Conservation (phyloP, 2,329 filamentous ascomycete genomes). For the Trichoderma sp. region DNA sequence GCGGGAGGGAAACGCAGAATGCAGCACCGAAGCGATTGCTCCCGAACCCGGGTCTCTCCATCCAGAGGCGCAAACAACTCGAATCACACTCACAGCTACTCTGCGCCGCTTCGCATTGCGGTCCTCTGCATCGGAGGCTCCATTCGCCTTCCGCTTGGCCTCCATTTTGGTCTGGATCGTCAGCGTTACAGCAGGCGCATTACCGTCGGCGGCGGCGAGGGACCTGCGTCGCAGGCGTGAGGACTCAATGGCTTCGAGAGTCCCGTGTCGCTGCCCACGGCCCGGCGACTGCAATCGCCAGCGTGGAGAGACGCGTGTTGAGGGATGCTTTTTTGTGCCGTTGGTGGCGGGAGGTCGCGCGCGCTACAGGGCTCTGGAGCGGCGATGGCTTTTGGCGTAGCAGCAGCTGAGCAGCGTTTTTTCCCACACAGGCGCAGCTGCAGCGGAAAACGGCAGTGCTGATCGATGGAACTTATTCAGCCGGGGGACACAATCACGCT, state of each 20-base stretch:
- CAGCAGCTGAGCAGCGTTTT: neutral
- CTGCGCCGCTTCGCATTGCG: conserved; percentile 59
- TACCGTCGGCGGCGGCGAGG: conserved; percentile 27
- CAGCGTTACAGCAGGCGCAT: conserved; percentile 35
- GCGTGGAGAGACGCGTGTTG: conserved; percentile 30
- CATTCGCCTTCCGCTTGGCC: conserved; percentile 58
- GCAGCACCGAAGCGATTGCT: neutral
- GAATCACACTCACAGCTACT: conserved; percentile 47
- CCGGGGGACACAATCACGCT: neutral
- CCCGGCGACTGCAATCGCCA: conserved; percentile 9
- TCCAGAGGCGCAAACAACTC: neutral
- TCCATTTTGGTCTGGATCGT: conserved; percentile 48
- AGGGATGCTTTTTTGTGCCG: neutral
- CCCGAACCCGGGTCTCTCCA: neutral
- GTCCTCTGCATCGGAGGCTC: conserved; percentile 51
- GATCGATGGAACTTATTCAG: neutral
- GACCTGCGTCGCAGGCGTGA: conserved; percentile 26
- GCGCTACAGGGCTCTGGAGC: conserved; percentile 26
- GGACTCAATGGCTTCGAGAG: conserved; percentile 33
- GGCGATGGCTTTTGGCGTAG: neutral
- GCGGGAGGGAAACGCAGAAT: neutral
- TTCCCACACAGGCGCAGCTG: neutral
- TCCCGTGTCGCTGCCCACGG: conserved; percentile 21
- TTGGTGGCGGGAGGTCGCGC: conserved; percentile 25
- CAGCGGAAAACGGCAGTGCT: neutral